Evolutionary conservation across 345 rosid genomes (phyloP).

Genomic region (Trapa bicornis): DNA sequence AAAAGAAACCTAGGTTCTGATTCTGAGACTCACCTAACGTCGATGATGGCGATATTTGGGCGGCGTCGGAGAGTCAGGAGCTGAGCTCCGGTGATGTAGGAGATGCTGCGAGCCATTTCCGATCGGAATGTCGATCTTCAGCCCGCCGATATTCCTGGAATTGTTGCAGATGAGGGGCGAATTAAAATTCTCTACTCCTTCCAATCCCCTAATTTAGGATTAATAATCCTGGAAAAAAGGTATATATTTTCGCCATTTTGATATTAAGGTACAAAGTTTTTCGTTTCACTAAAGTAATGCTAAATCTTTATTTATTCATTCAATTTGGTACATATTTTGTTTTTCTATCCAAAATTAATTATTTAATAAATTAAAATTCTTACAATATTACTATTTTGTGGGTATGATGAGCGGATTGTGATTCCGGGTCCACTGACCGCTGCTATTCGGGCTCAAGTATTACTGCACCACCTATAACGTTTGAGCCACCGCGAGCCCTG

Average conservation of each 20-base stretch:
- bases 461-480: conserved; percentile 29
- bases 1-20: not conserved
- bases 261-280: too few species aligned
- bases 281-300: too few species aligned
- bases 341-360: too few species aligned
- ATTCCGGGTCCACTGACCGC: conserved; percentile 35
- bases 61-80: conserved; percentile 57
- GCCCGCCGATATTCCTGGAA: not conserved
- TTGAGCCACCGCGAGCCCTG: conserved; percentile 21
- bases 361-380: too few species aligned
- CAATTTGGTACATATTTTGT: too few species aligned
- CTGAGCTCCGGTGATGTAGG: conserved; percentile 67
- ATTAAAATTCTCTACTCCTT: not conserved
- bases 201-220: too few species aligned
- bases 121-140: not conserved
- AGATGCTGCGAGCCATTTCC: conserved; percentile 57
- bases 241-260: too few species aligned
- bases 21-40: conserved; percentile 48
- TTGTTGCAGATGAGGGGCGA: not conserved
- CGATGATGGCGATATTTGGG: conserved; percentile 66
- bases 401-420: conserved; percentile 17
- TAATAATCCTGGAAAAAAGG: too few species aligned
- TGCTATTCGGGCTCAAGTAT: conserved; percentile 32
- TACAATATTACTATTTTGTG: too few species aligned
- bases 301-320: too few species aligned